Evolutionary conservation across 176 grass and related monocot genomes (phyloP).

Genomic region (Avena atlantica): DNA sequence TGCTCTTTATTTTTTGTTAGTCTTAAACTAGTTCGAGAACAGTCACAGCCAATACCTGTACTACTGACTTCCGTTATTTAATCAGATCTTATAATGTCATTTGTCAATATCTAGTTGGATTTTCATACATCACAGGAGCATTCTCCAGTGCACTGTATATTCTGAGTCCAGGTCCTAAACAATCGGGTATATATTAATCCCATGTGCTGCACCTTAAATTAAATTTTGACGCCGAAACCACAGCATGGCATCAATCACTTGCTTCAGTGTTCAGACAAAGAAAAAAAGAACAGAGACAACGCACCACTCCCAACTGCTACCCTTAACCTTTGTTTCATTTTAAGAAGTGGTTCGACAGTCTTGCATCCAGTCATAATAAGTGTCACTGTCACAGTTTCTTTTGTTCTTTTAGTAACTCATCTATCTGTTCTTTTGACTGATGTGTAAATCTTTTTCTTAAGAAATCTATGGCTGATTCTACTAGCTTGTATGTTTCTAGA

Average conservation of each 20-base stretch:
- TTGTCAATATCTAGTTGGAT: slow-evolving; percentile 14
- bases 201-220: neutral
- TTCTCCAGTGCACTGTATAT: neutral
- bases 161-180: slow-evolving; percentile 7
- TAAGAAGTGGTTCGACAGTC: neutral
- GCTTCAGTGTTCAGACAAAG: slow-evolving; percentile 10
- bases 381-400: too few species aligned
- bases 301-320: neutral
- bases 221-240: neutral
- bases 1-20: neutral
- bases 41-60: neutral
- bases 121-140: neutral
- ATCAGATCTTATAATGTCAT: neutral
- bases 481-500: neutral
- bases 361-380: neutral
- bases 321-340: neutral
- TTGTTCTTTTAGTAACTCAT: too few species aligned
- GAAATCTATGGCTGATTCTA: too few species aligned
- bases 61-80: neutral
- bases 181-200: neutral
- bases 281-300: neutral
- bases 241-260: neutral
- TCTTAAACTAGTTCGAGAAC: neutral
- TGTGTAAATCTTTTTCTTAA: neutral
- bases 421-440: neutral